Conservation (phyloP, 805 yeast species). For the Ogataea nakhonphanomensis region DNA sequence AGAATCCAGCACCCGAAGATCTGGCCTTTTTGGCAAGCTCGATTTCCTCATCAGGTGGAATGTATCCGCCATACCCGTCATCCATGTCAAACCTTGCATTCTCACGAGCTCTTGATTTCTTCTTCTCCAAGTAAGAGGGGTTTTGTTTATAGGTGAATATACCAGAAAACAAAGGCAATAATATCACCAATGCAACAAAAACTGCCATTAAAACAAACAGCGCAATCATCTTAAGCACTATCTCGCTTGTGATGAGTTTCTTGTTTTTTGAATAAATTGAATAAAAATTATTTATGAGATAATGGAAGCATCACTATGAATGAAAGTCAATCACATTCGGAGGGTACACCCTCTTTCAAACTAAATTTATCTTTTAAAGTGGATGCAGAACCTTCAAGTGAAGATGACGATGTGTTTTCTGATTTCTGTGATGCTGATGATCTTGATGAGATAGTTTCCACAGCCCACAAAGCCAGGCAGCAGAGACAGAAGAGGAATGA, state of each 20-base stretch:
- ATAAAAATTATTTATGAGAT: too few species aligned
- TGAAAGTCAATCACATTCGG: background rate
- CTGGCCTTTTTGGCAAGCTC: conserved; percentile 9
- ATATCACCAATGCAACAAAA: conserved; percentile 21
- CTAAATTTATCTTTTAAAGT: background rate
- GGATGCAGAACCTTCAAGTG: too few species aligned
- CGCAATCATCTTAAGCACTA: conserved; percentile 13
- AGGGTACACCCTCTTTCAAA: conserved; percentile 1
- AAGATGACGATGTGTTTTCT: conserved; percentile 11
- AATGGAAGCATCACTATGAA: background rate
- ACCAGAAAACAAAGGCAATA: conserved; percentile 29
- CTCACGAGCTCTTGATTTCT: conserved; percentile 8
- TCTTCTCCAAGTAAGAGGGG: conserved; percentile 24
- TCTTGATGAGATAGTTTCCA: conserved; percentile 16
- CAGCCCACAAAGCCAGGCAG: conserved; percentile 13
- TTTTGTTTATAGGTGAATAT: conserved; percentile 27
- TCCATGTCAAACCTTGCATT: background rate
- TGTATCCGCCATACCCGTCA: conserved; percentile 20
- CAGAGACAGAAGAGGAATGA: background rate
- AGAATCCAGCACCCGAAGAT: conserved; percentile 23
- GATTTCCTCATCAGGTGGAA: conserved; percentile 32
- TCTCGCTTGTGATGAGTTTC: background rate
- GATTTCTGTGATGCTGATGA: conserved; percentile 12
- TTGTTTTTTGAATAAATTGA: background rate
- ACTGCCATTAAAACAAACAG: conserved; percentile 20